Conservation (phyloP, 2,329 filamentous ascomycete genomes). For the Aspergillus puulaauensis region DNA sequence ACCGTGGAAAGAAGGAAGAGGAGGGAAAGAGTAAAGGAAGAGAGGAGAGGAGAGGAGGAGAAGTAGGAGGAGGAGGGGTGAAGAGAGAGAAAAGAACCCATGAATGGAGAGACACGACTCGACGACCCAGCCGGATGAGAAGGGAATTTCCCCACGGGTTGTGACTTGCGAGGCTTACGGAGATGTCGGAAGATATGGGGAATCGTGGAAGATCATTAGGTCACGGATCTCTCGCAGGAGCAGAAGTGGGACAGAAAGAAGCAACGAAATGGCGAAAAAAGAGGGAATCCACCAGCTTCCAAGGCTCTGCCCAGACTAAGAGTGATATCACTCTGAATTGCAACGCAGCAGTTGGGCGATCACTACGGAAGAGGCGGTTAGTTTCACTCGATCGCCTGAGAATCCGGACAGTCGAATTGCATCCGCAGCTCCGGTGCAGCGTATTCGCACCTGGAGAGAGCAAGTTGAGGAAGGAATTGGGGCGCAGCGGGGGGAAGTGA, state of each 20-base stretch:
- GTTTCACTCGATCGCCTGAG: background rate
- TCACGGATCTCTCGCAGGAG: conserved; percentile 16
- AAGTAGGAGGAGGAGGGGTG: conserved; percentile 8
- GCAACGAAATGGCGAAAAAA: conserved; percentile 3
- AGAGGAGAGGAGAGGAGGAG: conserved; percentile 6
- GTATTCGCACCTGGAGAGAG: background rate
- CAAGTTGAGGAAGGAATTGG: background rate
- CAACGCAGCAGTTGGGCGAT: conserved; percentile 1
- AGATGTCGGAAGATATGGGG: conserved; percentile 21
- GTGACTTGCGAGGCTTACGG: conserved; percentile 21
- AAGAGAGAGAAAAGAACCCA: conserved; percentile 11
- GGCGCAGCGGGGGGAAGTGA: conserved; percentile 2
- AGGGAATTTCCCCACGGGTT: conserved; percentile 21
- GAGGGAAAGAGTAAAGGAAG: conserved; percentile 13
- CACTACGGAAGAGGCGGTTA: background rate
- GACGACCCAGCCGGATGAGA: conserved; percentile 15
- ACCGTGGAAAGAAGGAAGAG: conserved; percentile 15
- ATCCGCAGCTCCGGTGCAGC: background rate
- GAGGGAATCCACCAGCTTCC: conserved; percentile 2
- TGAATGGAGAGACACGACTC: conserved; percentile 12
- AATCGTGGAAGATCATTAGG: conserved; percentile 20
- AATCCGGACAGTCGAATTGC: background rate
- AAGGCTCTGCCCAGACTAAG: conserved; percentile 4
- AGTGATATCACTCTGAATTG: conserved; percentile 2
- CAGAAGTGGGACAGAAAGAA: conserved; percentile 13